phyloP scores from a whole-genome alignment of 1,284 basidiomycete species.

The Uromyces viciae-fabae region DNA sequence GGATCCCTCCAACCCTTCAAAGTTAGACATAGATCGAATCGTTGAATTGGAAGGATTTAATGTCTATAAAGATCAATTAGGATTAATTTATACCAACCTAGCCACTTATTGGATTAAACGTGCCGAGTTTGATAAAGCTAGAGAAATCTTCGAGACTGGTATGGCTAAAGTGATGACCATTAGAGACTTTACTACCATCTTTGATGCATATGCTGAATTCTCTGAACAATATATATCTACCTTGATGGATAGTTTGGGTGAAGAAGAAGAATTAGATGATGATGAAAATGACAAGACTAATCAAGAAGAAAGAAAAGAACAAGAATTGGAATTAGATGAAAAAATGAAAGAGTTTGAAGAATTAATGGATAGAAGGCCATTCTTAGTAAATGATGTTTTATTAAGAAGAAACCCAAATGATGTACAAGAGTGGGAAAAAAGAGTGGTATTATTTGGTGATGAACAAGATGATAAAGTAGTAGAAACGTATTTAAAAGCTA shows the following conservation, averaged over 20 bases:
- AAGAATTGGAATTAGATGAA: constrained; percentile 77
- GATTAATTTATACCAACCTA: constrained; percentile 88
- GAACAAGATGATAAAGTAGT: constrained; percentile 83
- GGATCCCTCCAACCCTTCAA: constrained; percentile 68
- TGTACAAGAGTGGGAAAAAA: constrained; percentile 99
- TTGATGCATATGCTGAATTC: constrained; percentile 94
- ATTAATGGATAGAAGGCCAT: constrained; percentile 89
- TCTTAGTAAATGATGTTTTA: constrained; percentile 93
- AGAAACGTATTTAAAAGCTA: constrained; percentile 82
- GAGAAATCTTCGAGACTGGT: constrained; percentile 81
- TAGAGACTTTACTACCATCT: constrained; percentile 96
- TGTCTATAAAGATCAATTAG: constrained; percentile 92
- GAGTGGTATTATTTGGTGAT: constrained; percentile 86
- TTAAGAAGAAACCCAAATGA: constrained; percentile 92
- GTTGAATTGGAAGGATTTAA: constrained; percentile 78
- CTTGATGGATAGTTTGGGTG: constrained; percentile 80
- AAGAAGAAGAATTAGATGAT: constrained; percentile 70
- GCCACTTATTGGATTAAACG: constrained; percentile 99
- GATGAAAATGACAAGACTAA: constrained; percentile 53
- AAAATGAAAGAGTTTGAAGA: constrained; percentile 92
- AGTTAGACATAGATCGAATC: constrained; percentile 80
- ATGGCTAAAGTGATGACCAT: constrained; percentile 82
- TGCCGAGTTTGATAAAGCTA: constrained; percentile 82
- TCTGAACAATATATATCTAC: constrained; percentile 84
- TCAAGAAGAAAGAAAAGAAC: constrained; percentile 60